Evolutionary conservation across 768 basidiomycete species (phyloP).

Genomic region (Coprinopsis marcescibilis): DNA sequence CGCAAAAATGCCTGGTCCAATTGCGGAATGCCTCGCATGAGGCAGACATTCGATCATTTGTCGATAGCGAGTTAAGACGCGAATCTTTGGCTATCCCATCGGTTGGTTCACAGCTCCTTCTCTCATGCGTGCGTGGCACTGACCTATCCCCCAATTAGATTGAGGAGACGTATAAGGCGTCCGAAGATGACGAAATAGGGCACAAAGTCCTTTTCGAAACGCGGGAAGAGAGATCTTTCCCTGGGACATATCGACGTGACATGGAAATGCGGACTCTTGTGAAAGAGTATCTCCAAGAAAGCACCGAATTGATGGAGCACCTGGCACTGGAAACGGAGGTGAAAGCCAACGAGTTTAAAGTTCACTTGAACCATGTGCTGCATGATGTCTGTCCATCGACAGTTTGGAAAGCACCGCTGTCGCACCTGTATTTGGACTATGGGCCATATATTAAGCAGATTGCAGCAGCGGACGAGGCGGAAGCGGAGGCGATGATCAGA

Average conservation of each 20-base stretch:
- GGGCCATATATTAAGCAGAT: slow-evolving; percentile 63
- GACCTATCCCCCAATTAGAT: slow-evolving; percentile 18
- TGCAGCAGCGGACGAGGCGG: slow-evolving; percentile 57
- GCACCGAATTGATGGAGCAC: background rate
- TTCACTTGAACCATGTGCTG: slow-evolving; percentile 29
- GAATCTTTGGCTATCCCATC: slow-evolving; percentile 7
- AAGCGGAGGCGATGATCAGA: slow-evolving; percentile 26
- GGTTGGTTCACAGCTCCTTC: slow-evolving; percentile 3
- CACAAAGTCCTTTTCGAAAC: slow-evolving; percentile 35
- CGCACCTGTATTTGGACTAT: slow-evolving; percentile 58
- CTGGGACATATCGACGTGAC: slow-evolving; percentile 3
- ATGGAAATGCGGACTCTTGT: slow-evolving; percentile 3
- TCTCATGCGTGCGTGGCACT: slow-evolving; percentile 9
- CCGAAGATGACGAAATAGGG: slow-evolving; percentile 55
- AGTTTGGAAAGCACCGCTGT: slow-evolving; percentile 37
- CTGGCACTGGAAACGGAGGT: background rate
- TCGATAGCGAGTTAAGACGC: slow-evolving; percentile 16
- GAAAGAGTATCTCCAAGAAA: background rate
- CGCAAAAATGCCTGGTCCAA: background rate
- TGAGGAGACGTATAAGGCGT: slow-evolving; percentile 27
- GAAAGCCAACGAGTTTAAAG: slow-evolving; percentile 11
- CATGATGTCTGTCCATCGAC: slow-evolving; percentile 39
- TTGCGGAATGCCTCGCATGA: background rate
- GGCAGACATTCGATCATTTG: slow-evolving; percentile 15
- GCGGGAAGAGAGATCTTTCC: slow-evolving; percentile 19